Evolutionary conservation across 2,329 filamentous ascomycete species (phyloP).

Genomic region (Magnaporthales sp.): DNA sequence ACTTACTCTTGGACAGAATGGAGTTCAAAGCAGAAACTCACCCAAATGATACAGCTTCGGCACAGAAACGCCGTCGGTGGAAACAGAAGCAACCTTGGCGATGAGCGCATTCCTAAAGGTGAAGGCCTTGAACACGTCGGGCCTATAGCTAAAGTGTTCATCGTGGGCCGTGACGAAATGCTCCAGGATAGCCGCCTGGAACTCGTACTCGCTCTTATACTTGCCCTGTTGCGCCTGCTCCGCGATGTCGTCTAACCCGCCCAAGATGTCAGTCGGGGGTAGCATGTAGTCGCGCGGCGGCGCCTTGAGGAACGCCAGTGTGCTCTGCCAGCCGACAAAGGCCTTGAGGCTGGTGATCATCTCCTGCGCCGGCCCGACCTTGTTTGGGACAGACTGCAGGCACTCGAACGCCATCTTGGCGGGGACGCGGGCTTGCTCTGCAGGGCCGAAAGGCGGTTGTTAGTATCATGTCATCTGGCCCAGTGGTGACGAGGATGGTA

Average conservation of each 20-base stretch:
- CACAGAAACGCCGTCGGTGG: conserved; percentile 20
- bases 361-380: conserved; percentile 21
- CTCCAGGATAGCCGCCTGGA: conserved; percentile 28
- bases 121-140: conserved; percentile 24
- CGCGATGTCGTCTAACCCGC: conserved; percentile 22
- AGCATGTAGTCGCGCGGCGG: conserved; percentile 26
- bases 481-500: neutral
- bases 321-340: conserved; percentile 32
- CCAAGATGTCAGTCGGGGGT: conserved; percentile 28
- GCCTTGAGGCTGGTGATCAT: conserved; percentile 29
- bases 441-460: conserved; percentile 18
- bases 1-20: too few relatives aligned
- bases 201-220: conserved; percentile 30
- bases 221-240: conserved; percentile 21
- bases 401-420: conserved; percentile 29
- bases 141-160: conserved; percentile 31
- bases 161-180: conserved; percentile 30
- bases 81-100: conserved; percentile 27
- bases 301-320: conserved; percentile 27
- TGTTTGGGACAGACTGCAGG: conserved; percentile 15
- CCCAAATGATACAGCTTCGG: conserved; percentile 29
- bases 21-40: neutral
- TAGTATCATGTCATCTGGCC: conserved; percentile 17
- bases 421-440: conserved; percentile 16
- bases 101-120: neutral